Evolutionary conservation across 2,329 filamentous ascomycete species (phyloP), one percentile per base, ranked within the genome.

Genomic region (Raffaelea albimanens): DNA sequence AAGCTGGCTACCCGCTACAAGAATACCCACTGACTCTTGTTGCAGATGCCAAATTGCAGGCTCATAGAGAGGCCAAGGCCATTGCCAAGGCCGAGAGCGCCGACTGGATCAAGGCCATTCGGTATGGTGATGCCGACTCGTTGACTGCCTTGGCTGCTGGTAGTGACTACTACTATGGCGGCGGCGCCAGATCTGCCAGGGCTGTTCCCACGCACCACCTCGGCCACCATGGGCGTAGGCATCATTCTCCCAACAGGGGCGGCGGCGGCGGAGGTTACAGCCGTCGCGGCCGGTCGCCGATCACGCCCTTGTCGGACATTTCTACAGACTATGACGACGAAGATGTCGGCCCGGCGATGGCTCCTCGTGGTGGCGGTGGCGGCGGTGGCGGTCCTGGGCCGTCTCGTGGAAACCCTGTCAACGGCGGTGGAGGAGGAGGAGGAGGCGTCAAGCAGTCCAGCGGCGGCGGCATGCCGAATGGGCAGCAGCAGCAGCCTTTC

Each of bases 21-120:
- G 14, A 36, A 19, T 16, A 18, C 11, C 4, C 3, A 31, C 18
- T 16, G 10, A 33, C 22, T 14, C 16, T 14, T 38, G 3, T 25
- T 43, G 2, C 38, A 47, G 45, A 47, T 22, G 40, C 45, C 34
- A 38, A 39, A 18, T 22, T 47, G 34, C 14, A 38, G 34, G 9
- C 34, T 8, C 13, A 7, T 19, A 38, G n/a, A 38, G 34, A 38
- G 18, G 34, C 14, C 13, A 38, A 38, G 34, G 18, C 14, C 34
- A 16, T n/a, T 5, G 34, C 14, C 13, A 38, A 38, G 34, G 34
- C 13, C 14, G 34, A 38, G 7, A 19, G 34, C 18, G 7, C 5
- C 7, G 34, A 38, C 34, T 38, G 34, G 34, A 19, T 38, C 14
- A 7, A 8, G 13, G 14, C n/a, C 14, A 5, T 38, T 8, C 34